A percentile compares a stretch with the other conserved stretches of the same genome.
phyloP scores from a whole-genome alignment of 768 basidiomycete genomes.

The Amanita subjunquillea region DNA sequence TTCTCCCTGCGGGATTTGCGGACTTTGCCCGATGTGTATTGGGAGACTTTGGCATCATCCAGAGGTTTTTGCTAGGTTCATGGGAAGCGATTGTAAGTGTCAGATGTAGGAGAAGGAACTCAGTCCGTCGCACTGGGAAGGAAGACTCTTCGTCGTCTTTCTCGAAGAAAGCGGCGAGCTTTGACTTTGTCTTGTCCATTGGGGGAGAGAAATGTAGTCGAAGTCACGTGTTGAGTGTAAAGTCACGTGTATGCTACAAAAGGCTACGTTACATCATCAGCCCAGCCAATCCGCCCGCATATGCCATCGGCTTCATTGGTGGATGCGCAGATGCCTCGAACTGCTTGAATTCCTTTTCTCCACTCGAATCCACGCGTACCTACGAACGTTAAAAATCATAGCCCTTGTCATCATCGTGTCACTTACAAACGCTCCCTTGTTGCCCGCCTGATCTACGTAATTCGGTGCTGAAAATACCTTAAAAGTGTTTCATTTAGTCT shows the following conservation, averaged over 20 bases:
- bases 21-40: conserved; percentile 77
- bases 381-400: conserved; percentile 15
- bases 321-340: conserved; percentile 87
- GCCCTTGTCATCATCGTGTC: background rate
- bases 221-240: background rate
- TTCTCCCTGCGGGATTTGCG: conserved; percentile 88
- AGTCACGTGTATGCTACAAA: conserved; percentile 3
- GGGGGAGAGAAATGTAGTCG: background rate
- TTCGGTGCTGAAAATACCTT: conserved; percentile 94
- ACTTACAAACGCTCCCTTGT: conserved; percentile 86
- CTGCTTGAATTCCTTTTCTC: conserved; percentile 63
- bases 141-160: conserved; percentile 77
- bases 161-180: conserved; percentile 75
- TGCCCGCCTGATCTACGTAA: conserved; percentile 85
- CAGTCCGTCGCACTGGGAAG: conserved; percentile 88
- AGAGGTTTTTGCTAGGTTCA: conserved; percentile 70
- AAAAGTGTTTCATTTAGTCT: conserved; percentile 4
- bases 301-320: conserved; percentile 90
- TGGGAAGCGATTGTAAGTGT: conserved; percentile 51
- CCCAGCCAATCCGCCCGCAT: conserved; percentile 55
- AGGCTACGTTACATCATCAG: conserved; percentile 50
- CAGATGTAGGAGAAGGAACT: conserved; percentile 43
- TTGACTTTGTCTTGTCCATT: conserved; percentile 63
- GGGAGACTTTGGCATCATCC: conserved; percentile 77
- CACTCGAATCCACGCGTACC: conserved; percentile 77